Conservation (phyloP, 208 protist genomes). For the Hexamita inflata region DNA sequence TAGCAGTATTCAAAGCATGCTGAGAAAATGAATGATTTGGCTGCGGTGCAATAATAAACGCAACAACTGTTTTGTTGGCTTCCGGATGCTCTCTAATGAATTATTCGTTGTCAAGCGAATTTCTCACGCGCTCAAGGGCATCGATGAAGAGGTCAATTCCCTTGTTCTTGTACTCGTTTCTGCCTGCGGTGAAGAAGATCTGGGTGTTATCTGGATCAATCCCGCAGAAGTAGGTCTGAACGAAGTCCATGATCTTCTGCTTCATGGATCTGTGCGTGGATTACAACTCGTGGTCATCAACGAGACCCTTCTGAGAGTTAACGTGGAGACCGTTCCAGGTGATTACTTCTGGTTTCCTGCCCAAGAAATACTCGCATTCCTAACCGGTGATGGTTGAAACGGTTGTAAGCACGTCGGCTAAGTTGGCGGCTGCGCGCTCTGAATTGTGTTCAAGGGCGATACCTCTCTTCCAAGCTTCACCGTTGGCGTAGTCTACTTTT, state of each 20-base stretch:
- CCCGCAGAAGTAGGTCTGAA: neutral
- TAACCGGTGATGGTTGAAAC: neutral
- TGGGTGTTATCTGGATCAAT: constrained; percentile 14
- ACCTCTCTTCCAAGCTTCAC: neutral
- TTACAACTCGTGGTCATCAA: neutral
- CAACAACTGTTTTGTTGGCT: constrained; percentile 22
- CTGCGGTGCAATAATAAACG: constrained; percentile 1
- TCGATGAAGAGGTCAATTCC: constrained; percentile 25
- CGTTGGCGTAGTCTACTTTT: neutral
- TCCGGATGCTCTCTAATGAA: neutral
- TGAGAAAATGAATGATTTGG: neutral
- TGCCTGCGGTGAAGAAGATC: constrained; percentile 12
- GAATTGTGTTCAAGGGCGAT: constrained; percentile 4
- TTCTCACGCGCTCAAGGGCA: neutral
- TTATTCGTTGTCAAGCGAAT: neutral
- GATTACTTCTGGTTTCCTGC: neutral
- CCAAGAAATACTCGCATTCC: constrained; percentile 7
- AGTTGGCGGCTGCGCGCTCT: constrained; percentile 7
- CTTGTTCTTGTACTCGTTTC: constrained; percentile 22
- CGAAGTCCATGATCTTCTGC: constrained; percentile 9
- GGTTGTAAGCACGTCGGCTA: constrained; percentile 11
- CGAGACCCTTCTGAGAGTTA: neutral
- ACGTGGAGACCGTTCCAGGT: constrained; percentile 22
- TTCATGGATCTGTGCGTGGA: neutral
- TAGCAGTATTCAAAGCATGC: neutral